Evolutionary conservation across 306 rosid species (phyloP), one percentile per base, ranked within the genome.

Genomic region (Luffa aegyptiaca): DNA sequence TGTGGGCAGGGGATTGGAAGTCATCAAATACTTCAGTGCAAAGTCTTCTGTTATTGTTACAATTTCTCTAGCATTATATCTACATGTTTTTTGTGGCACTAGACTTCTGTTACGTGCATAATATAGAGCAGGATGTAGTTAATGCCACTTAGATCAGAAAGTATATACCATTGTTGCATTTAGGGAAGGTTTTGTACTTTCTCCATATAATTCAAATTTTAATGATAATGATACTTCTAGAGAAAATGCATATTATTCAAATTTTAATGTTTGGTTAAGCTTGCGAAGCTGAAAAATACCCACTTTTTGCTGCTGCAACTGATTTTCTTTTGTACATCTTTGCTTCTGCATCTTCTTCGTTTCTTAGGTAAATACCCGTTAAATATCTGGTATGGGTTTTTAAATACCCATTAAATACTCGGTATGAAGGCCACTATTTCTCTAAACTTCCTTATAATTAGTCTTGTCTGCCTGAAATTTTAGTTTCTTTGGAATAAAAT

Each of bases 11-110:
- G 99, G 97, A 49, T 76, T 87, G 72, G 87, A 90, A 53, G 90
- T 91, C 44, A 83, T 93, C 39, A 87, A 88, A 85, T 95, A 86
- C 81, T 91, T 88, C 52, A 88, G 91, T 68, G 97, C 91, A 11
- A 95, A 93, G 86, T 91, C 96, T 49, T 91, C 97, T 0, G 87
- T 93, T 53, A 85, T 95, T 78, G 85, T 93, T 76, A 95, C 99
- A 1, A 41, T 95, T 48, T 95, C 90, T 87, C 86, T 95, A 80
- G 97, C 94, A 48, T 83, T 93, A 86, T 90, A 91, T 86, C 84
- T 95, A 31, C 94, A 93, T 84, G 82, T 91, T 82, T 45, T 90
- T 18, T 87, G 87, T 69, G 93, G 90, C 77, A 79, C 89, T 79
- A 80, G 92, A 81, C 83, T 90, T 85, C 75, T 88, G n/a, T 21